Evolutionary conservation across 768 basidiomycete genomes (phyloP).

Genomic region (Collybia sordida): DNA sequence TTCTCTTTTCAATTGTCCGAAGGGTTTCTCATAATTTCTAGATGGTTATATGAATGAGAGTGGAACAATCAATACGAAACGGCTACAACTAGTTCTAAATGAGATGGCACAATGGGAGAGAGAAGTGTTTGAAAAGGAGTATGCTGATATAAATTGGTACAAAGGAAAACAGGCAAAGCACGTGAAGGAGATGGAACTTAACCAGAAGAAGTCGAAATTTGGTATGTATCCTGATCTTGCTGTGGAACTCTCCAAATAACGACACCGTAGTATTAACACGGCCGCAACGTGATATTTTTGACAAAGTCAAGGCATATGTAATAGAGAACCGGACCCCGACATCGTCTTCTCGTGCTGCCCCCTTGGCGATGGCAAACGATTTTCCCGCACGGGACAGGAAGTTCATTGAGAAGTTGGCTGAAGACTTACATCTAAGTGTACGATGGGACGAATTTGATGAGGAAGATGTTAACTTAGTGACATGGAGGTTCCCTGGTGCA

Average conservation of each 20-base stretch:
- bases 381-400: slow-evolving; percentile 79
- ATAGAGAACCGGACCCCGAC: slow-evolving; percentile 36
- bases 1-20: background rate
- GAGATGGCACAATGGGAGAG: slow-evolving; percentile 88
- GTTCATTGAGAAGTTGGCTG: slow-evolving; percentile 76
- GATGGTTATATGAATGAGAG: slow-evolving; percentile 93
- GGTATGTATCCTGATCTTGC: slow-evolving; percentile 41
- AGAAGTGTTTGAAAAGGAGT: slow-evolving; percentile 91
- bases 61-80: slow-evolving; percentile 75
- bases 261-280: slow-evolving; percentile 59
- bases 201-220: slow-evolving; percentile 56
- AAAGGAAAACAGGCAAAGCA: slow-evolving; percentile 89
- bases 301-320: slow-evolving; percentile 77
- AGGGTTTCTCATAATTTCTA: slow-evolving; percentile 21
- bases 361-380: slow-evolving; percentile 70
- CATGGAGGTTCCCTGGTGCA: slow-evolving; percentile 58
- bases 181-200: slow-evolving; percentile 61
- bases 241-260: background rate
- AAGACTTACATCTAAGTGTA: slow-evolving; percentile 73
- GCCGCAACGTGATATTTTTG: slow-evolving; percentile 75
- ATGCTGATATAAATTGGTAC: slow-evolving; percentile 87
- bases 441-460: slow-evolving; percentile 96
- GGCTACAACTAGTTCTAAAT: slow-evolving; percentile 85
- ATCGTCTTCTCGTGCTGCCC: slow-evolving; percentile 32
- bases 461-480: slow-evolving; percentile 74